Base-by-base conservation (phyloP, 1,284 basidiomycete species). In the Vanrija humicola region DNA sequence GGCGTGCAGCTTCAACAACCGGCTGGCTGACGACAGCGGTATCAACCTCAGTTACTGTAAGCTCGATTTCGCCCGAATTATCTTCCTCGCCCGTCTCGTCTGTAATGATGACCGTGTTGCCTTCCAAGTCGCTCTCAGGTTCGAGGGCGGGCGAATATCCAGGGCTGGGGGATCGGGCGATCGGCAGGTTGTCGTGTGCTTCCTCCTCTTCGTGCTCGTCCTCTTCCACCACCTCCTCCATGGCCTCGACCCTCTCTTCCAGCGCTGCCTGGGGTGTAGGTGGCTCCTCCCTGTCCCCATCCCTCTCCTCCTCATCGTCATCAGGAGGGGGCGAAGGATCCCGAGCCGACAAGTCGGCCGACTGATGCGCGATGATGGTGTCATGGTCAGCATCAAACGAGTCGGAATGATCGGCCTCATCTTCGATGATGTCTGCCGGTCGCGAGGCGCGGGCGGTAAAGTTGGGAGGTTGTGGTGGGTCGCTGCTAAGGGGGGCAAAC, bases 71-170 rank as follows among this genome's bases (percentile, higher is more conserved):
- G 34, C 28, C 28, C 28, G 28, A 28, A 6, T 28, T 10, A 7
- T 34, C 34, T 15, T 5, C 34, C 12, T 34, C 34, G 5, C 1
- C 12, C 9, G 34, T 14, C 34, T 42, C 47, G 25, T 49, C 51
- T 5, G 38, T 45, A 16, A 19, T 38, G 9, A 44, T 43, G 26
- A 48, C 26, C 9, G 50, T 52, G 48, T 57, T 51, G 0, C 45
- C 55, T 19, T 48, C 55, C 15, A 43, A 19, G 18, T 52, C 46
- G 26, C 50, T 43, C 16, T 52, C 45, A 15, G 39, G 43, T 4
- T 38, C 38, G 14, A 14, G 42, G 5, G 8, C 16, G 3, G 8
- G 19, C 9, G 23, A 43, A 10, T 43, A 18, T 9, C 18, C 18
- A 25, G 2, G 42, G 42, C 18, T 43, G 4, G 23, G 42, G 23